Conservation (phyloP, 305 asterid genomes). For the Fraxinus albicans region DNA sequence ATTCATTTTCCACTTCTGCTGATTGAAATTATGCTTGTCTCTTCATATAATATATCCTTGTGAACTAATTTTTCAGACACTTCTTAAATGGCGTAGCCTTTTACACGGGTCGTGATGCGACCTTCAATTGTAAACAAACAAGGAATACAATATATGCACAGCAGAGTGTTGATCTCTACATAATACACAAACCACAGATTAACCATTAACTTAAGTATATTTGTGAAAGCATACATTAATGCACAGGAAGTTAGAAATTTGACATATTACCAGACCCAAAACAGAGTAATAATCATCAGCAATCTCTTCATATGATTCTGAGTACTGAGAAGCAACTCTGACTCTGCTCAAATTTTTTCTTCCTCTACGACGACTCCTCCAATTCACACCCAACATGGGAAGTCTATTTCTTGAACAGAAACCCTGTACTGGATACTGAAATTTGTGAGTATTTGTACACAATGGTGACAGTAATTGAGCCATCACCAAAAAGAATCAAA, state of each 20-base stretch:
- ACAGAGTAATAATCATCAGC: constrained; percentile 92
- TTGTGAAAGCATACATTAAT: background rate
- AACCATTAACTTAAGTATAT: background rate
- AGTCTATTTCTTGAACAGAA: constrained; percentile 44
- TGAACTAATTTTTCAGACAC: background rate
- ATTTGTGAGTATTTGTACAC: constrained; percentile 69
- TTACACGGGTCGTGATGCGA: background rate
- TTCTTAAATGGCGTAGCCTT: background rate
- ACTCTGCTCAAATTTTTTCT: constrained; percentile 48
- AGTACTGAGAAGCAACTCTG: constrained; percentile 59
- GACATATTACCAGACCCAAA: constrained; percentile 70
- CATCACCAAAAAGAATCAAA: background rate
- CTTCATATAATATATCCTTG: background rate
- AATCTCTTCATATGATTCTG: constrained; percentile 50
- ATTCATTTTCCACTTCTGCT: background rate
- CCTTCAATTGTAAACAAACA: background rate
- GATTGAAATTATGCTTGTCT: background rate
- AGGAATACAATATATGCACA: background rate
- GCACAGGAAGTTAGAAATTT: background rate
- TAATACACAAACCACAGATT: background rate
- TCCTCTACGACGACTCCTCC: constrained; percentile 43
- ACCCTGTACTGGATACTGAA: constrained; percentile 41
- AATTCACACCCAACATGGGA: constrained; percentile 26
- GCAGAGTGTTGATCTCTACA: background rate
- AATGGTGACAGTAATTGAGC: constrained; percentile 65